Base-by-base conservation (phyloP, 306 rosid species). In the Chamaecrista fasciculata region DNA sequence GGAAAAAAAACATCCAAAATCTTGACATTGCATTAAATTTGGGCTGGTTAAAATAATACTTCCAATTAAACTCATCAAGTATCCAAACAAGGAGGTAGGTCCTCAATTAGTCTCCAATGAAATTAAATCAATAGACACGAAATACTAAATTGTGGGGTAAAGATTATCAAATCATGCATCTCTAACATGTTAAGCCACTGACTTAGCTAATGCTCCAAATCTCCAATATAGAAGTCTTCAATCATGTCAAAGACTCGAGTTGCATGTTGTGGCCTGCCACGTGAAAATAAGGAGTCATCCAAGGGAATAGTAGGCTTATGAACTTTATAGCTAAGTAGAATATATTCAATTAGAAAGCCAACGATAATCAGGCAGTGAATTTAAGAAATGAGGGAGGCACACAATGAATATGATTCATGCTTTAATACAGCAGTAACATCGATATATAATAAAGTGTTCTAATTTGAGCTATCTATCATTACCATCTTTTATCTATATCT, bases 181-280 rank as follows among this genome's bases (percentile, higher is more conserved):
- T 58, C 76, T 21, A 11, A 24, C 73, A 70, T 23, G 11, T 44
- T 62, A 60, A 61, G 12, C 33, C 19, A 50, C 16, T 21, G 15
- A 46, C 67, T 39, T 26, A 19, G 71, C 57, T 78, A 81, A 28
- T 69, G 82, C 78, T 77, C 67, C 81, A 92, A 75, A 72, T 92
- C 86, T 49, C 98, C 98, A 58, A 90, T 52, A 64, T 77, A 83
- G 67, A 93, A 93, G 74, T 90, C 98, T 1, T 90, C 88, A 58
- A 92, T 88, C 93, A 90, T 88, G 82, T 93, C 98, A 52, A 83
- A 93, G 50, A 87, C 96, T 75, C 95, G 90, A 74, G 93, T 90
- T 43, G 93, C 96, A 26, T 92, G 98, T 64, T 92, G 98, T 26
- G 98, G 98, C 72, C 98, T 90, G 84, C 79, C 59, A 78, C 10